phyloP scores from a whole-genome alignment of 1,284 basidiomycete genomes.

The Chondrostereum purpureum region DNA sequence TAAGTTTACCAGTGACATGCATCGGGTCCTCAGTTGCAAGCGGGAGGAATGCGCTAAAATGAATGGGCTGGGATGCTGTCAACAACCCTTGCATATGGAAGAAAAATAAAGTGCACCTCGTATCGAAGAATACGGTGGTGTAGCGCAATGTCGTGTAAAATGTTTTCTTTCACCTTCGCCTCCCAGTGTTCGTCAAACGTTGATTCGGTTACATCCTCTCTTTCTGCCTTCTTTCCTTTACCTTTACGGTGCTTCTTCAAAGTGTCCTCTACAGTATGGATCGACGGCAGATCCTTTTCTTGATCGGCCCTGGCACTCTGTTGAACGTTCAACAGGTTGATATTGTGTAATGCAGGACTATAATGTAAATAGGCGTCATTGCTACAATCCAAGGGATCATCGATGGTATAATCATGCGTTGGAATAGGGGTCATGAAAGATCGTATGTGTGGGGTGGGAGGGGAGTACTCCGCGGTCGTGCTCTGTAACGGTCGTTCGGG shows the following conservation, averaged over 20 bases:
- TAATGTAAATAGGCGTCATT: constrained; percentile 32
- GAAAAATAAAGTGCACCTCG: constrained; percentile 35
- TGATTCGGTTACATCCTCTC: constrained; percentile 15
- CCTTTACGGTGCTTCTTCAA: constrained; percentile 5
- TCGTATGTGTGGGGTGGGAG: constrained; percentile 7
- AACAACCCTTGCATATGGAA: background rate
- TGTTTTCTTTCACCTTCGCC: constrained; percentile 31
- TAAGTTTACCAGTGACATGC: constrained; percentile 28
- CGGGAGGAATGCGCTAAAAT: constrained; percentile 47
- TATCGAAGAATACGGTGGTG: constrained; percentile 54
- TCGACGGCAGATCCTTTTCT: no score
- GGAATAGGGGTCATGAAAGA: constrained; percentile 5
- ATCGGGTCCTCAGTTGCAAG: constrained; percentile 24
- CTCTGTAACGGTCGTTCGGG: constrained; percentile 6
- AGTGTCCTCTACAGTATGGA: background rate
- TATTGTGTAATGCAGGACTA: constrained; percentile 20
- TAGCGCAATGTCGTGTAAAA: constrained; percentile 38
- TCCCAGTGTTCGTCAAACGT: constrained; percentile 35
- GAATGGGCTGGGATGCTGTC: constrained; percentile 41
- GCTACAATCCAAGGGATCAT: constrained; percentile 12
- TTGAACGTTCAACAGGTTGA: background rate
- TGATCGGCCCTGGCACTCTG: background rate
- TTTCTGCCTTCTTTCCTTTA: constrained; percentile 16
- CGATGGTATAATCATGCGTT: constrained; percentile 2
- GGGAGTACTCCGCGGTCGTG: constrained; percentile 4